A percentile compares a stretch with the other conserved stretches of the same genome.
Evolutionary conservation across 1,139 yeast species (phyloP).

Genomic region (Candida neerlandica): DNA sequence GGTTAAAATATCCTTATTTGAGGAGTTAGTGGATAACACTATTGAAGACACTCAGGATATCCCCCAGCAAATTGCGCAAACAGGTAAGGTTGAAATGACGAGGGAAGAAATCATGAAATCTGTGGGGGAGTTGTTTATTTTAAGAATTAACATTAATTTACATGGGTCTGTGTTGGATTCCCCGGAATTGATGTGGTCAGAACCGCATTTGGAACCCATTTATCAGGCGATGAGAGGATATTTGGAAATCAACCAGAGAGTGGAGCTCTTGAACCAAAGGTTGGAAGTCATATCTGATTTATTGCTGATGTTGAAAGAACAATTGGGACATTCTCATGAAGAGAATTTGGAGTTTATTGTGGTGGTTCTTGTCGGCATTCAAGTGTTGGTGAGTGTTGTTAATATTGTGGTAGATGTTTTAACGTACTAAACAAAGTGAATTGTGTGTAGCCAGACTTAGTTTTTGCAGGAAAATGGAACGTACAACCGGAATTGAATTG

Average conservation of each 20-base stretch:
- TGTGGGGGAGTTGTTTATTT: constrained; percentile 90
- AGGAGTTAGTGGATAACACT: constrained; percentile 92
- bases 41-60: constrained; percentile 96
- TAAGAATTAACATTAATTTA: constrained; percentile 85
- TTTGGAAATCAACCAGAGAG: constrained; percentile 90
- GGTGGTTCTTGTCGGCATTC: constrained; percentile 81
- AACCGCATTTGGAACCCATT: constrained; percentile 94
- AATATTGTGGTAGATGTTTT: constrained; percentile 55
- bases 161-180: constrained; percentile 96
- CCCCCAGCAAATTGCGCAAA: constrained; percentile 91
- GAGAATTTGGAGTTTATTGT: constrained; percentile 93
- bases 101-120: constrained; percentile 95
- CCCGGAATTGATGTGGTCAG: constrained; percentile 98
- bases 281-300: constrained; percentile 91
- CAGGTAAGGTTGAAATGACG: constrained; percentile 93
- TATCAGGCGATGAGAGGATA: constrained; percentile 96
- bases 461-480: too few species aligned
- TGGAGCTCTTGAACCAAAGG: constrained; percentile 83
- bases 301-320: constrained; percentile 94
- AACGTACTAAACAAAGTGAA: constrained; percentile 23
- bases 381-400: constrained; percentile 83
- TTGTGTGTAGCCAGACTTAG: not conserved
- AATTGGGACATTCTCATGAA: constrained; percentile 87
- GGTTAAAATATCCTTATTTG: constrained; percentile 90
- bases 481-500: too few species aligned